Evolutionary conservation across 1,139 yeast genomes (phyloP).

Genomic region (Blastobotrys apis): DNA sequence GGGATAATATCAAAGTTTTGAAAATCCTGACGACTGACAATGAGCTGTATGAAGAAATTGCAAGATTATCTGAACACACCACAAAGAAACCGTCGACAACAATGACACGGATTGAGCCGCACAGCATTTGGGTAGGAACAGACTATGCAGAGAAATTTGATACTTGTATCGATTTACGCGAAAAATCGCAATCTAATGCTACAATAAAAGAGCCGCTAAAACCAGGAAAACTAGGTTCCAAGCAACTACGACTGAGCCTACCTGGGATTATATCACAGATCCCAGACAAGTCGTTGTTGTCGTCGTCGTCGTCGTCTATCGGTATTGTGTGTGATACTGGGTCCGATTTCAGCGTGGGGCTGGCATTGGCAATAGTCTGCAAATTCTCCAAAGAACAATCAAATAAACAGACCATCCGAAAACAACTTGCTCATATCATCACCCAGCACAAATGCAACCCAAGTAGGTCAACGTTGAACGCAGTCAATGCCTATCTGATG

Average conservation of each 20-base stretch:
- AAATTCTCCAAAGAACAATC: constrained; percentile 24
- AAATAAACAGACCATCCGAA: constrained; percentile 44
- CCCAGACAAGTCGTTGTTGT: constrained; percentile 17
- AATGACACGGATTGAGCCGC: constrained; percentile 17
- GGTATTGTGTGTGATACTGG: constrained; percentile 62
- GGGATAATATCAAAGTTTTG: constrained; percentile 45
- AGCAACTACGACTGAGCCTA: constrained; percentile 45
- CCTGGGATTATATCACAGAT: constrained; percentile 37
- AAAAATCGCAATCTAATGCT: constrained; percentile 6
- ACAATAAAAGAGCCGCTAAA: constrained; percentile 29
- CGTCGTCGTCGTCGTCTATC: constrained; percentile 14
- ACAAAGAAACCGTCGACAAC: not conserved
- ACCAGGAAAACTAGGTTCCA: constrained; percentile 60
- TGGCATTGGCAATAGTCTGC: constrained; percentile 51
- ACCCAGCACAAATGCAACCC: constrained; percentile 56
- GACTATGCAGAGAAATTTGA: constrained; percentile 1
- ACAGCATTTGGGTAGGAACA: constrained; percentile 22
- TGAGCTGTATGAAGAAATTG: constrained; percentile 36
- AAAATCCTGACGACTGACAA: constrained; percentile 38
- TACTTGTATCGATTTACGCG: constrained; percentile 18
- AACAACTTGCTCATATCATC: constrained; percentile 51
- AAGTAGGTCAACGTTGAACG: constrained; percentile 67
- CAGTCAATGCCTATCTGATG: constrained; percentile 31
- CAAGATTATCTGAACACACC: constrained; percentile 20
- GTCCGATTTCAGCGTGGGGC: constrained; percentile 60